A percentile compares a stretch with the other conserved stretches of the same genome.
These are phyloP conservation scores for Pugionium cornutum DNA, from an alignment of 345 rosid species.

Conservation along the genomic window DNA sequence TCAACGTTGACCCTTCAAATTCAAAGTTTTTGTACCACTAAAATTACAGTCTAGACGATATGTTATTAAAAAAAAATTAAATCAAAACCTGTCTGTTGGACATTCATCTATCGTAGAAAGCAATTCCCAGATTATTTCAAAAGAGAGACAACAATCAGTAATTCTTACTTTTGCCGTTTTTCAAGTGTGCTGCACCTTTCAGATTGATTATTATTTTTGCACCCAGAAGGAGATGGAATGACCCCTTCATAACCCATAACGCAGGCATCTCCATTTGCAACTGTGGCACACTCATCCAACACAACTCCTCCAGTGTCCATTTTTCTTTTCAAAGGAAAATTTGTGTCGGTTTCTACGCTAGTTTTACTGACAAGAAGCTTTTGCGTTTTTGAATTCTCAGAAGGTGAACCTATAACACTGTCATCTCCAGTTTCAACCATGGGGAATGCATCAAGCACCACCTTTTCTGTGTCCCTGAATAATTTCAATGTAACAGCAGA, in stretches of 20 bases:
- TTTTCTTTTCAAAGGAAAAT: slow-evolving; percentile 46
- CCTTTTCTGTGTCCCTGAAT: slow-evolving; percentile 6
- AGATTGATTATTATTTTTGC: slow-evolving; percentile 27
- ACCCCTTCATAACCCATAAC: slow-evolving; percentile 31
- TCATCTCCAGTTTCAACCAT: slow-evolving; percentile 11
- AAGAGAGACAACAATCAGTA: slow-evolving; percentile 8
- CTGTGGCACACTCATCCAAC: slow-evolving; percentile 42
- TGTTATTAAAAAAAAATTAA: not conserved
- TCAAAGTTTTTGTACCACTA: slow-evolving; percentile 29
- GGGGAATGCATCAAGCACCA: slow-evolving; percentile 23
- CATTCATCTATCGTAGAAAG: slow-evolving; percentile 23
- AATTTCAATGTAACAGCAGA: not conserved
- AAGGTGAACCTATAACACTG: slow-evolving; percentile 14
- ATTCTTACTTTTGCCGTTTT: slow-evolving; percentile 58
- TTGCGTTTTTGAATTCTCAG: slow-evolving; percentile 33
- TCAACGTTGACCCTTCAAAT: slow-evolving; percentile 49
- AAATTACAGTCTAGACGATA: slow-evolving; percentile 26
- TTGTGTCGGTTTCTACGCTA: slow-evolving; percentile 40
- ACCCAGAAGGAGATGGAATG: slow-evolving; percentile 34
- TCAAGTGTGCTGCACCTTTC: slow-evolving; percentile 42
- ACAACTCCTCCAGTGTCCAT: slow-evolving; percentile 37
- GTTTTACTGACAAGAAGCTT: slow-evolving; percentile 37
- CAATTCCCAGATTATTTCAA: slow-evolving; percentile 17
- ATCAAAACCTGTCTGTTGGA: not conserved
- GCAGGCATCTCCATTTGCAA: slow-evolving; percentile 37